Percentiles rank a stretch among this genome's conserved stretches.
phyloP scores from a whole-genome alignment of 2,329 filamentous ascomycete genomes.

The Sporothrix protearum region DNA sequence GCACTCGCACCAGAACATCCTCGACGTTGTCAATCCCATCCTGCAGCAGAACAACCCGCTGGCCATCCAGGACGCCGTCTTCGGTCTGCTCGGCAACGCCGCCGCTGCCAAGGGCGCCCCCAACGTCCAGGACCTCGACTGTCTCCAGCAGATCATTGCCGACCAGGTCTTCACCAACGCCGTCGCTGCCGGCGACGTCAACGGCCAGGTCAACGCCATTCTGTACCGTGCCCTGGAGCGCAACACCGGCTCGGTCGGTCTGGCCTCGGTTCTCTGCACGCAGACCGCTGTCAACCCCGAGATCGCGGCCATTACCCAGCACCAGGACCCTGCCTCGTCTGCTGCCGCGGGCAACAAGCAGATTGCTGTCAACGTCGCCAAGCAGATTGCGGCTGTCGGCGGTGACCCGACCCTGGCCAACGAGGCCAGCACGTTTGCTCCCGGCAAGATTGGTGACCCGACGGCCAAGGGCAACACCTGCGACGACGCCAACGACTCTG shows the following conservation, averaged over 20 bases:
- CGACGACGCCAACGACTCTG: conserved; percentile 46
- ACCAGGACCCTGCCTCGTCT: conserved; percentile 63
- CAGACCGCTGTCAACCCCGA: conserved; percentile 60
- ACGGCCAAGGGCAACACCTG: conserved; percentile 53
- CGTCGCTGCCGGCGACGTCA: conserved; percentile 51
- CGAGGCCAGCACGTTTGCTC: conserved; percentile 59
- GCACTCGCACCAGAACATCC: conserved; percentile 47
- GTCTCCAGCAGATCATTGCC: conserved; percentile 55
- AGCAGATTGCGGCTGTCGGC: conserved; percentile 58
- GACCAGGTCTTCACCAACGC: conserved; percentile 61
- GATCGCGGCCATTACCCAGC: conserved; percentile 60
- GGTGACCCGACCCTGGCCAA: conserved; percentile 61
- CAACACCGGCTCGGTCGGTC: conserved; percentile 57
- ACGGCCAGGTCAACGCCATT: conserved; percentile 51
- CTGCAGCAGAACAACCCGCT: conserved; percentile 48
- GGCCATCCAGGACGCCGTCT: conserved; percentile 45
- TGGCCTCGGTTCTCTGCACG: conserved; percentile 55
- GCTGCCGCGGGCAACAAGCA: conserved; percentile 59
- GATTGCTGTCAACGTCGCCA: conserved; percentile 56
- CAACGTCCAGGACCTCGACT: conserved; percentile 47
- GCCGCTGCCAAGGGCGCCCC: conserved; percentile 36
- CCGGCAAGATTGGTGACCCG: conserved; percentile 45
- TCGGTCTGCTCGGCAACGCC: conserved; percentile 48
- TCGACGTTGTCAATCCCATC: conserved; percentile 38
- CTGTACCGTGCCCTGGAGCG: conserved; percentile 55